These are phyloP conservation scores for Hydrangea macrophylla DNA, from an alignment of 148 eudicot species.

Conservation along the genomic window DNA sequence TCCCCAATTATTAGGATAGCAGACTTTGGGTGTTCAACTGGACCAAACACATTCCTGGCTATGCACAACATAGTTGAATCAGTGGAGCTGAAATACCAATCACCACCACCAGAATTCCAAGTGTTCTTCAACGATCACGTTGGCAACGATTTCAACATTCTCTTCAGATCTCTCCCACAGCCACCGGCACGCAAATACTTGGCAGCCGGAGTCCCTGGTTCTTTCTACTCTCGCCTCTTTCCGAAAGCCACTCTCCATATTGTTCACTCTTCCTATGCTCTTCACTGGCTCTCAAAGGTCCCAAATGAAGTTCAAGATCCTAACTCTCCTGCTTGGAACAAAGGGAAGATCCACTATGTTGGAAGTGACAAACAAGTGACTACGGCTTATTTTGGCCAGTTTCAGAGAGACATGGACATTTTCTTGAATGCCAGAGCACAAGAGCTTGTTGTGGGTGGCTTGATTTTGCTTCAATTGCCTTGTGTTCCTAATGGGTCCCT, in stretches of 20 bases:
- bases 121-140: slow-evolving; percentile 15
- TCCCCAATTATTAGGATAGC: neutral
- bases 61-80: neutral
- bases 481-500: neutral
- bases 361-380: slow-evolving; percentile 10
- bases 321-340: slow-evolving; percentile 16
- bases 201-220: neutral
- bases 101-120: neutral
- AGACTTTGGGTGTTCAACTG: neutral
- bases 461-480: slow-evolving; percentile 17
- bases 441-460: slow-evolving; percentile 19
- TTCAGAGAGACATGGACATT: slow-evolving; percentile 1
- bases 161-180: slow-evolving; percentile 8
- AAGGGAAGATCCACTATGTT: slow-evolving; percentile 15
- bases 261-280: slow-evolving; percentile 16
- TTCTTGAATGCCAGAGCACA: slow-evolving; percentile 20
- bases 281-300: slow-evolving; percentile 20
- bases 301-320: slow-evolving; percentile 8
- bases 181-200: neutral
- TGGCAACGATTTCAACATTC: slow-evolving; percentile 19
- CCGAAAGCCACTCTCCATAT: slow-evolving; percentile 16
- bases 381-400: slow-evolving; percentile 17
- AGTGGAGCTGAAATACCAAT: neutral
- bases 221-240: slow-evolving; percentile 10
- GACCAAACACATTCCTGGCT: neutral